Evolutionary conservation across 163 green algal species (phyloP), one percentile per base, ranked within the genome.

Genomic region (Chlamydomonas reinhardtii): DNA sequence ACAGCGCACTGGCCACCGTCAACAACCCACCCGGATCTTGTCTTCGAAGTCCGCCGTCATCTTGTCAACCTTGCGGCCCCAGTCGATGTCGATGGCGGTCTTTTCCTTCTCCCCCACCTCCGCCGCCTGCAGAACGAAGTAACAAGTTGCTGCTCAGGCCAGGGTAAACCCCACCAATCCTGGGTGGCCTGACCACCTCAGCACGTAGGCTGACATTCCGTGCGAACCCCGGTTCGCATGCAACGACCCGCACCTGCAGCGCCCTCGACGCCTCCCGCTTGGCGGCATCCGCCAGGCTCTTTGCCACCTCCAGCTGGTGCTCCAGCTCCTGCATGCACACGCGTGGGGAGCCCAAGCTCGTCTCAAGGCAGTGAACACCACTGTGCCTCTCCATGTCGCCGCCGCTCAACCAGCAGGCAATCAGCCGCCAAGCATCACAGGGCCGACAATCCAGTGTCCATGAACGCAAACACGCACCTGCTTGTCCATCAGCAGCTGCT

Each of bases 401-500:
- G 48, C 9, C 48, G 48, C 11, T 56, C 48, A 56, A 56, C 48
- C 48, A 2, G 48, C 48, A 56, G 48, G 11, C 12, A 1, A 56
- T n/a, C n/a, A n/a, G n/a, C n/a, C n/a, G n/a, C n/a, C n/a, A n/a
- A n/a, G n/a, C n/a, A n/a, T n/a, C n/a, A n/a, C n/a, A n/a, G n/a
- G n/a, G n/a, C n/a, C n/a, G n/a, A n/a, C n/a, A n/a, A n/a, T n/a
- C n/a, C n/a, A n/a, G n/a, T n/a, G n/a, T n/a, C n/a, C n/a, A n/a
- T n/a, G n/a, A n/a, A n/a, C n/a, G n/a, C n/a, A n/a, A n/a, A n/a
- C n/a, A n/a, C n/a, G n/a, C 71, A 66, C 64, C 79, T 85, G 68
- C 34, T 85, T 92, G 12, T 92, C 88, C 0, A 90, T 74, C 52
- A 43, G 29, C 59, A 93, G 73, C 77, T 85, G 76, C 70, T 89